phyloP scores from a whole-genome alignment of 2,329 filamentous ascomycete species.

The Aureobasidium musti region DNA sequence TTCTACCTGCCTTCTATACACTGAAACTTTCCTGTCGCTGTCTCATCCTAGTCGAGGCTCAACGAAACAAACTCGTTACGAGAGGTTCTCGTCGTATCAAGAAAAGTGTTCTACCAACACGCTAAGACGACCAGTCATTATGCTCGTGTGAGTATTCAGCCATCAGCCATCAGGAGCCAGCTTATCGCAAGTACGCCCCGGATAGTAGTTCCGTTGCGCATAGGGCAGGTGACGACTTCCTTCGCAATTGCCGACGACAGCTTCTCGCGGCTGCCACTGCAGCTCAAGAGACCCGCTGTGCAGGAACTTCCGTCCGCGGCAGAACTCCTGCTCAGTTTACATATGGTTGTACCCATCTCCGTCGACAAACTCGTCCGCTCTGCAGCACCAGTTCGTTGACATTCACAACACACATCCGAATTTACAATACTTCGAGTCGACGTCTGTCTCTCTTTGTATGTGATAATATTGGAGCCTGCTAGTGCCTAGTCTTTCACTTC shows the following conservation, averaged over 20 bases:
- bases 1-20: not conserved
- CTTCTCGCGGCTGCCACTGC: no score
- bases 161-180: not conserved
- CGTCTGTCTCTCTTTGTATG: not conserved
- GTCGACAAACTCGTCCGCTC: no score
- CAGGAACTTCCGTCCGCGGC: no score
- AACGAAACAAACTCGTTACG: not conserved
- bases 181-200: not conserved
- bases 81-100: not conserved
- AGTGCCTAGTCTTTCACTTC: not conserved
- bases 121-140: not conserved
- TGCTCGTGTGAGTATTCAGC: not conserved
- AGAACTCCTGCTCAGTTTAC: no score
- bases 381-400: no score
- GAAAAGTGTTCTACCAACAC: not conserved
- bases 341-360: no score
- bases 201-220: not conserved
- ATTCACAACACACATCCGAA: no score
- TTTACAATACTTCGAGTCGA: no score
- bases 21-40: not conserved
- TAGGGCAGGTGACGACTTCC: not conserved
- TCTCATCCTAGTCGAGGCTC: not conserved
- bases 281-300: no score
- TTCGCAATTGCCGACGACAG: not conserved
- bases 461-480: not conserved